Evolutionary conservation across 2,329 filamentous ascomycete species (phyloP), one percentile per base, ranked within the genome.

Genomic region (Fusarium heterosporum): DNA sequence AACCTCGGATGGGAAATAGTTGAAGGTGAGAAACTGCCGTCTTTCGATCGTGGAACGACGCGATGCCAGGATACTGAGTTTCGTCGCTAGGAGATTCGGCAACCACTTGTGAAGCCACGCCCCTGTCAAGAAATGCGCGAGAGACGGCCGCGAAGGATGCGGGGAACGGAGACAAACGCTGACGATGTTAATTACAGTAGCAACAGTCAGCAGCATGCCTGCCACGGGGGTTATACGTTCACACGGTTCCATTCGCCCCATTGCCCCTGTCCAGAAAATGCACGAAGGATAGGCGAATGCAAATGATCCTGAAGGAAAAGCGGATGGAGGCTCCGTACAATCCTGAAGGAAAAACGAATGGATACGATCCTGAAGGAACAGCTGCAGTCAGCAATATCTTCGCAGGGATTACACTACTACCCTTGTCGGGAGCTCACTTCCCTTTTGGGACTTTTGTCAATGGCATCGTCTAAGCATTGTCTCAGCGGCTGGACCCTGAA

Each of bases 401-500:
- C 46, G 16, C 34, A 39, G 34, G 46, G 32, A 29, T 32, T 25
- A 49, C 22, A 29, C 34, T 39, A 49, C 34, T 49, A 49, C 34
- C 46, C 46, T 39, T 39, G 34, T 49, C 34, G 32, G 32, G 25
- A 49, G 46, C 46, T 49, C 34, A 49, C 46, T 49, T 49, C 46
- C 46, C 25, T 49, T 49, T 49, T 25, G 46, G 46, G 46, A 39
- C 32, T 39, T 49, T 17, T 49, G 46, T 32, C 39, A 32, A 39
- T 49, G 34, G 46, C 39, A 49, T 49, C 46, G 46, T 49, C 46
- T 39, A 49, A 49, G 46, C 46, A 49, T 49, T 25, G 46, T 49
- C 46, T 39, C 46, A 49, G 22, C 46, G 46, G 46, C 46, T 49
- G 46, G 22, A 49, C 46, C 22, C 46, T 49, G 46, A 16, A 49